phyloP scores from a whole-genome alignment of 2,329 filamentous ascomycete genomes.

The Arthroderma sp. region DNA sequence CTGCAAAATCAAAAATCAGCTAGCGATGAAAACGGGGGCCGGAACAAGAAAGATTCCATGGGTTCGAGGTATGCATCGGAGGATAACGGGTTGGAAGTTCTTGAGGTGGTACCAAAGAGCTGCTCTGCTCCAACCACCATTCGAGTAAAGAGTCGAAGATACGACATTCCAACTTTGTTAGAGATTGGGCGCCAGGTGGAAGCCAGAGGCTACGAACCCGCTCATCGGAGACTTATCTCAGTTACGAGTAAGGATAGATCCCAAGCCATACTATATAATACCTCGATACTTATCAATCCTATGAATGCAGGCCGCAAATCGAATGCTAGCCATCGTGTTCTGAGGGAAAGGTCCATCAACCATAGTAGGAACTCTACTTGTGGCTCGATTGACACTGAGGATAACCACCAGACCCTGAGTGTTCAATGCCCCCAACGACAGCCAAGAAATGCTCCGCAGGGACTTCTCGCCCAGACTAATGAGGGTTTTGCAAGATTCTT shows the following conservation, averaged over 20 bases:
- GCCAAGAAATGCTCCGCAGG: constrained; percentile 21
- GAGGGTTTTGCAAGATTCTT: constrained; percentile 35
- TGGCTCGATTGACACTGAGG: constrained; percentile 13
- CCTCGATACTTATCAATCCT: too few relatives aligned
- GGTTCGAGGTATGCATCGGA: too few relatives aligned
- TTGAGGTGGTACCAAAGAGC: neutral
- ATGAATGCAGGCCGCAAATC: constrained; percentile 1
- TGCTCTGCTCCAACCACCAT: neutral
- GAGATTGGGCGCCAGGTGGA: constrained; percentile 16
- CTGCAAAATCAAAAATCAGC: too few relatives aligned
- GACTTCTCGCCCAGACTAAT: constrained; percentile 22
- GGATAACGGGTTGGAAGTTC: too few relatives aligned
- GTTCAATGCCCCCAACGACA: constrained; percentile 18
- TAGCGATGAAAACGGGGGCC: too few relatives aligned
- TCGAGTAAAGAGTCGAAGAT: constrained; percentile 16
- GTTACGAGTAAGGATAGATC: too few relatives aligned
- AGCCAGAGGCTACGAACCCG: neutral
- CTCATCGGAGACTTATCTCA: too few relatives aligned
- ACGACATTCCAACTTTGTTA: constrained; percentile 26
- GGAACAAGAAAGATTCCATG: too few relatives aligned
- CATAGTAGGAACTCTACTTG: constrained; percentile 14
- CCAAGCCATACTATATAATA: too few relatives aligned
- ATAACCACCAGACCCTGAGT: constrained; percentile 8
- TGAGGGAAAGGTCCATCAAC: constrained; percentile 18
- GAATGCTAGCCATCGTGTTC: constrained; percentile 9